Base-by-base conservation (phyloP, 352 stramenopile genomes). In the Pythium utonaiense region DNA sequence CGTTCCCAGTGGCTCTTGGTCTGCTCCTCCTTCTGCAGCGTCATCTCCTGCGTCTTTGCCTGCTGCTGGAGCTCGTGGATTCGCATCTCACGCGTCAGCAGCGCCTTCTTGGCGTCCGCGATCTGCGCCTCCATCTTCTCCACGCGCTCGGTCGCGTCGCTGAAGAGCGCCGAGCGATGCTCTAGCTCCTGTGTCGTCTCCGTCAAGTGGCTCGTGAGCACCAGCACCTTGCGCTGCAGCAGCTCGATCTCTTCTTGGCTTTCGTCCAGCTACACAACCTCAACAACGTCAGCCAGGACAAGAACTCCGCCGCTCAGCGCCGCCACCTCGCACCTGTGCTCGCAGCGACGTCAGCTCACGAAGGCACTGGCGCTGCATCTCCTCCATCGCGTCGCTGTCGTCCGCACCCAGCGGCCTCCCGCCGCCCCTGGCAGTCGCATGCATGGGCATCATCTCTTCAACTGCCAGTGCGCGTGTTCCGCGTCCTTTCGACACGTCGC, bases 11-110 rank as follows among this genome's bases (percentile, higher is more conserved):
- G 70, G n/a, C 66, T 49, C 22, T 69, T 74, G 53, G 81, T 74
- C 21, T 75, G 66, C 30, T 80, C 67, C 47, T 78, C 74, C 5
- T 56, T 67, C 12, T 63, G 57, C 27, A 87, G 42, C 47, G 49
- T 47, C 17, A 48, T 60, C 48, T 73, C 60, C 12, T 85, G 62
- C 17, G 59, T 58, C 21, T 57, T 60, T 21, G 65, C 53, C 31
- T 78, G 66, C 60, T 86, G 71, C 16, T 60, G 49, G 28, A 78
- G 69, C 12, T 85, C 77, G 41, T 87, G 71, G 40, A 83, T 60
- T 27, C 81, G 71, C 77, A 90, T 88, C 53, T 90, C 78, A 27
- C 67, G 71, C 27, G 70, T 84, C 45, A 88, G 66, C n/a, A 87
- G 33, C 12, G 69, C 63, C 47, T 78, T 74, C 59, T 80, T 83